These are phyloP conservation scores for Carex sylvatica DNA, from an alignment of 202 grass and related monocot species.

Conservation along the genomic window DNA sequence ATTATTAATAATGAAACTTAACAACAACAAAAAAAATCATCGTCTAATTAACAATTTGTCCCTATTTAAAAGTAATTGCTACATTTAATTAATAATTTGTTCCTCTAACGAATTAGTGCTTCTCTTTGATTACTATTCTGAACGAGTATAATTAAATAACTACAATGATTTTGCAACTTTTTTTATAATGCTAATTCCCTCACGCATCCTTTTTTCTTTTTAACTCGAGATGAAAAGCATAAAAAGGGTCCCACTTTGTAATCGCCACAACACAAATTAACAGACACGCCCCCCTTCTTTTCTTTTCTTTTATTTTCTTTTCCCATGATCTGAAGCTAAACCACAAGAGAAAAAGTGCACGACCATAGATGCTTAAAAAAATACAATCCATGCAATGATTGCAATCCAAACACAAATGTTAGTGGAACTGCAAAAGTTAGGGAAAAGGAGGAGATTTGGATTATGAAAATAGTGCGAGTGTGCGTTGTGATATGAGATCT, in stretches of 20 bases:
- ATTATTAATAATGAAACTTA: background rate
- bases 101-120: background rate
- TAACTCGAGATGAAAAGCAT: conserved; percentile 14
- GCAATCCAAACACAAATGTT: conserved; percentile 21
- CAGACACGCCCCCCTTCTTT: background rate
- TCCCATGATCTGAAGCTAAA: conserved; percentile 1
- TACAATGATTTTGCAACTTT: background rate
- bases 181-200: background rate
- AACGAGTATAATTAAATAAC: background rate
- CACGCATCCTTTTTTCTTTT: background rate
- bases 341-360: background rate
- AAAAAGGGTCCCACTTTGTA: background rate
- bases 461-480: conserved; percentile 23
- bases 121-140: background rate
- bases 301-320: too few relatives aligned
- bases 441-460: conserved; percentile 11
- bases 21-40: background rate
- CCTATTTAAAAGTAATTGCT: background rate
- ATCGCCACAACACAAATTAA: conserved; percentile 9
- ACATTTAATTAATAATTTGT: background rate
- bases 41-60: background rate
- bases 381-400: conserved; percentile 27
- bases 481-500: conserved; percentile 25
- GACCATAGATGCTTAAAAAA: conserved; percentile 17
- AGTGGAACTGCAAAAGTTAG: conserved; percentile 28